These are phyloP conservation scores for Fusarium chlamydosporum DNA, from an alignment of 2,329 filamentous ascomycete species.

Conservation along the genomic window DNA sequence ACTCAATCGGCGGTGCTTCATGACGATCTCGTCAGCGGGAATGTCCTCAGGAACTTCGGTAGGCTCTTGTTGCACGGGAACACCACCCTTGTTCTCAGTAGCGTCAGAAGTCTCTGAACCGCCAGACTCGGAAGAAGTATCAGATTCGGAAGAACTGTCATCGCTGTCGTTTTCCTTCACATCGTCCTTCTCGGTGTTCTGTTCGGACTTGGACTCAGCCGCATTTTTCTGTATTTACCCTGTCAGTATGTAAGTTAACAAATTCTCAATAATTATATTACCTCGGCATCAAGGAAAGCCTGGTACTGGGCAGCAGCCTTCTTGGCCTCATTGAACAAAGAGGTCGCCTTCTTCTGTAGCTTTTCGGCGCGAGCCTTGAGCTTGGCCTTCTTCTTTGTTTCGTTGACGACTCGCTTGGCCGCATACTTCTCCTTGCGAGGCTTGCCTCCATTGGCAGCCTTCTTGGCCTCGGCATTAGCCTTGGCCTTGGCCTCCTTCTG, in stretches of 20 bases:
- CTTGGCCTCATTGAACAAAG: constrained; percentile 59
- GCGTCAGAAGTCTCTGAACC: constrained; percentile 42
- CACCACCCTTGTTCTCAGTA: constrained; percentile 47
- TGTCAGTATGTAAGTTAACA: constrained; percentile 13
- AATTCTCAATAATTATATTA: constrained; percentile 21
- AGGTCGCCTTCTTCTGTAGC: constrained; percentile 52
- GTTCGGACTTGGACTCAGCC: constrained; percentile 34
- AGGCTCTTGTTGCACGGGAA: constrained; percentile 37
- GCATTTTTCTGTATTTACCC: constrained; percentile 25
- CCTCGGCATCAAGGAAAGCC: constrained; percentile 45
- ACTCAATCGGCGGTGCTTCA: constrained; percentile 54
- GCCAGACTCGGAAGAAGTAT: constrained; percentile 45
- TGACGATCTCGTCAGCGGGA: constrained; percentile 52
- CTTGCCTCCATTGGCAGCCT: constrained; percentile 47
- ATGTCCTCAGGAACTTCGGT: constrained; percentile 44
- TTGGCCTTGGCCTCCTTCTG: constrained; percentile 54
- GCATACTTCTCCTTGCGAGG: constrained; percentile 47
- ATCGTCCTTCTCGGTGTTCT: constrained; percentile 22
- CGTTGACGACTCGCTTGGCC: constrained; percentile 51
- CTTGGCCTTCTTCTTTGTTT: constrained; percentile 58
- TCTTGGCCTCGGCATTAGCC: constrained; percentile 55
- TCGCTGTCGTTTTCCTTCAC: not conserved
- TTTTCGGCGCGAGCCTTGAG: constrained; percentile 58
- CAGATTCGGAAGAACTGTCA: not conserved
- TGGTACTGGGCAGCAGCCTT: constrained; percentile 52